A percentile compares a stretch with the other conserved stretches of the same genome.
Conservation (phyloP, 495 filamentous ascomycete species). For the Penicillium goetzii region DNA sequence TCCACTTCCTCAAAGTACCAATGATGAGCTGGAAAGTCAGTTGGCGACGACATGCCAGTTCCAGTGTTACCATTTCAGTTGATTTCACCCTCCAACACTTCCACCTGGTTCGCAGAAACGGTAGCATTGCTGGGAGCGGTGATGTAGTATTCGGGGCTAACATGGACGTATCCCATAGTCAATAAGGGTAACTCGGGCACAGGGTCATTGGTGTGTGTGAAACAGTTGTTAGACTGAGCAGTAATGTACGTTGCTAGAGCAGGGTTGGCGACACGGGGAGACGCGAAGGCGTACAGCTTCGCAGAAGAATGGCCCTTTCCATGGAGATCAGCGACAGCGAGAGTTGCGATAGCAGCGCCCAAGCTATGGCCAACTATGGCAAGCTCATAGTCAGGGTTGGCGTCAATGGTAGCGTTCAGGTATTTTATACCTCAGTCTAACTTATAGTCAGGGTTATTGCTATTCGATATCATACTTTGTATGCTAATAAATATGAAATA, state of each 20-base stretch:
- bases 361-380: constrained; percentile 66
- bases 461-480: too few species aligned
- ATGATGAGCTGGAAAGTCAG: constrained; percentile 39
- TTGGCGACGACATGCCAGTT: constrained; percentile 27
- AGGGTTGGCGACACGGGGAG: constrained; percentile 63
- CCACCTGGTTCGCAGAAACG: constrained; percentile 40
- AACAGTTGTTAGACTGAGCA: constrained; percentile 58
- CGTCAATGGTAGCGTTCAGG: constrained; percentile 33
- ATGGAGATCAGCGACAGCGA: constrained; percentile 62
- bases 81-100: constrained; percentile 35
- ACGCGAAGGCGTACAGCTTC: constrained; percentile 66
- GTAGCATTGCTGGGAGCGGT: constrained; percentile 36
- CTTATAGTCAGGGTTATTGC: too few species aligned
- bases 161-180: constrained; percentile 59
- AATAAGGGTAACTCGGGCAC: constrained; percentile 65
- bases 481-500: too few species aligned
- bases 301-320: constrained; percentile 39
- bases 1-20: constrained; percentile 51
- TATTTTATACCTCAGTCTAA: constrained; percentile 45
- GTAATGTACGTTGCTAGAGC: constrained; percentile 58
- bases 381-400: constrained; percentile 55
- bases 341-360: constrained; percentile 62
- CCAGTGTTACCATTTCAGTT: constrained; percentile 50
- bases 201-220: constrained; percentile 67
- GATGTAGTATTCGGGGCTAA: constrained; percentile 67